Conservation (phyloP, 2,329 filamentous ascomycete species). For the Curvularia sp. region DNA sequence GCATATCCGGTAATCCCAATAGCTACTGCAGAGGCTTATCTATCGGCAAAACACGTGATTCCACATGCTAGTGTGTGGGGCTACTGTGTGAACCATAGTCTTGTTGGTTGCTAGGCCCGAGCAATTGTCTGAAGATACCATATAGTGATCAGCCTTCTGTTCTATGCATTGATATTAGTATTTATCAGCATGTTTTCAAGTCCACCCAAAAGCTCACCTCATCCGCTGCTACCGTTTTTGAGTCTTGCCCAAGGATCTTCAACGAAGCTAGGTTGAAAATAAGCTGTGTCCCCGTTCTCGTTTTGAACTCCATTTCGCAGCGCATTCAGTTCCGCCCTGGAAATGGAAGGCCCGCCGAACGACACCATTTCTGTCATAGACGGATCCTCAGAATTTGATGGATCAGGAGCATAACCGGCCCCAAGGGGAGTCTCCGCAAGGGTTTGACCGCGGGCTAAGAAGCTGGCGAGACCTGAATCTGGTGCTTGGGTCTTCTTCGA, state of each 20-base stretch:
- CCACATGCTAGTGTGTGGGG: background rate
- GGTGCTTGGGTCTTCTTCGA: conserved; percentile 23
- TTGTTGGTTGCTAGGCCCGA: background rate
- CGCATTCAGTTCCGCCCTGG: conserved; percentile 44
- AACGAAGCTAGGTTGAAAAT: conserved; percentile 73
- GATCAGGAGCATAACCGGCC: background rate
- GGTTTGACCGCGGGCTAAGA: conserved; percentile 39
- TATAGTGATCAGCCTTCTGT: background rate
- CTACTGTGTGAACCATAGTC: background rate
- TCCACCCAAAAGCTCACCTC: background rate
- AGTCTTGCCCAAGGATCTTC: conserved; percentile 71
- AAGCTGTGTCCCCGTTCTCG: conserved; percentile 67
- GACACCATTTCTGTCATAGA: conserved; percentile 29
- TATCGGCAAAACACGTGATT: background rate
- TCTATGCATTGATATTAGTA: background rate
- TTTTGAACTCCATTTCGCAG: conserved; percentile 53
- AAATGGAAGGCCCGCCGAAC: conserved; percentile 39
- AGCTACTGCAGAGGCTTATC: background rate
- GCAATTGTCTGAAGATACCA: background rate
- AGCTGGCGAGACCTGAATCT: conserved; percentile 40
- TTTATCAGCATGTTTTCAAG: too few relatives aligned
- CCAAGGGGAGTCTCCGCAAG: conserved; percentile 30
- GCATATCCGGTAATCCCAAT: background rate
- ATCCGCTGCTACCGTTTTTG: background rate
- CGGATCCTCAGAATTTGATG: conserved; percentile 4